A percentile compares a stretch with the other conserved stretches of the same genome.
Evolutionary conservation across 1,139 yeast genomes (phyloP).

Genomic region (Meyerozyma sp.): DNA sequence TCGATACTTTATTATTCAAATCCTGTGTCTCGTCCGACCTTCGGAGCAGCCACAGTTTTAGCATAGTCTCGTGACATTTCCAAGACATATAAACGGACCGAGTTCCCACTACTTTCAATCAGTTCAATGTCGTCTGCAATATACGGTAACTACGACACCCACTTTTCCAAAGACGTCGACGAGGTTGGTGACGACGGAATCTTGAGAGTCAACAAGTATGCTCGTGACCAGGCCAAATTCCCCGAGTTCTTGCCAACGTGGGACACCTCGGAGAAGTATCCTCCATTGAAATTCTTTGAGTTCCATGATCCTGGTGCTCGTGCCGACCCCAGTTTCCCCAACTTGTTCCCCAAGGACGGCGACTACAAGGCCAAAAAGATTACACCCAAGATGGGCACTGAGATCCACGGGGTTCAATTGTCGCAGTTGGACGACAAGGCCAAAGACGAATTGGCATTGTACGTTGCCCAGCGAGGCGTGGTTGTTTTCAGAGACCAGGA

Average conservation of each 20-base stretch:
- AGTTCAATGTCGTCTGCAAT: background rate
- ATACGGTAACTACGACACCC: conserved; percentile 20
- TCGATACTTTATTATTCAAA: too few species aligned
- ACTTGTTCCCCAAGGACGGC: conserved; percentile 5
- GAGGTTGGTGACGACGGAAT: conserved; percentile 18
- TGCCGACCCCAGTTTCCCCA: conserved; percentile 2
- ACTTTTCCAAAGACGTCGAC: conserved; percentile 19
- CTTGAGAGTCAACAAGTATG: conserved; percentile 21
- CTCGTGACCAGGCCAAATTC: conserved; percentile 17
- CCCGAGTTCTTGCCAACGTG: conserved; percentile 26
- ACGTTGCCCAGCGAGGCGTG: conserved; percentile 39
- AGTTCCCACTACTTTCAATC: background rate
- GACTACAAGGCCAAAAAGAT: conserved; percentile 2
- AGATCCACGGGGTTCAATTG: conserved; percentile 9
- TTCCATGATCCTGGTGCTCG: conserved; percentile 3
- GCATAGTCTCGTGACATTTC: too few species aligned
- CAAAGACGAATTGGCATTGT: conserved; percentile 32
- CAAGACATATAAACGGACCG: too few species aligned
- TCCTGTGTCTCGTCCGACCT: too few species aligned
- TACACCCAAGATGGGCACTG: conserved; percentile 4
- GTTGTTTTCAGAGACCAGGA: conserved; percentile 35
- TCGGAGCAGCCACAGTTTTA: too few species aligned
- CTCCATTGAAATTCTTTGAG: conserved; percentile 16
- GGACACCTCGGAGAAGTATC: conserved; percentile 23
- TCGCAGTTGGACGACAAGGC: conserved; percentile 22